Evolutionary conservation across 257 asterid genomes (phyloP), one percentile per base, ranked within the genome.

Genomic region (Buddleja alternifolia): DNA sequence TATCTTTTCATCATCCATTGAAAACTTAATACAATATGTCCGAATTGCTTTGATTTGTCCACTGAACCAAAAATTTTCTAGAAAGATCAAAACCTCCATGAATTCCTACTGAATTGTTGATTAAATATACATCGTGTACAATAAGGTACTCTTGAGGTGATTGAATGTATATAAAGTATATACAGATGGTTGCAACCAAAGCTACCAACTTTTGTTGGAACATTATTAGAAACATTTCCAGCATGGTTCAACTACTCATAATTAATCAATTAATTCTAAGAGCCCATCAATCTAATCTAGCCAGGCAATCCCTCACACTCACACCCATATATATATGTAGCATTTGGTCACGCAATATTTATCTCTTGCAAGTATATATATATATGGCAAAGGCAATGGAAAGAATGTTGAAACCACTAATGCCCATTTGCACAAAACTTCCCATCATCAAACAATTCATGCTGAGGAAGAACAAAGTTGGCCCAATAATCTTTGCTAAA

Each of bases 111-210:
- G 34, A 29, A 29, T 29, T 29, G 34, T 29, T 29, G 34, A 5
- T 29, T 29, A 29, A 29, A 1, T 29, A 5, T 29, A 29, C n/a
- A n/a, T n/a, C n/a, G 14, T 48, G 15, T 48, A 7, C 6, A 48
- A 0, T 17, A 24, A 32, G 46, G 12, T 41, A 4, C 60, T 12
- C 8, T 29, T 69, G 32, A n/a, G 12, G 42, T 19, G 59, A 71
- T 63, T 71, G 65, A 14, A 24, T 63, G 36, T 15, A 19, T 15
- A 19, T 20, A 39, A 41, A 55, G 21, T 1, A 10, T 25, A 8
- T 20, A 70, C 53, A 11, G 21, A 70, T 60, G 50, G 83, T 61
- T 78, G 69, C 72, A 78, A 74, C 83, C 66, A 71, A 78, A 70
- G 52, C 65, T 70, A 74, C 83, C 80, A 66, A 78, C 73, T 66